phyloP scores from a whole-genome alignment of 371 early-diverging fungal genomes.

The Nosema muscidifuracis region DNA sequence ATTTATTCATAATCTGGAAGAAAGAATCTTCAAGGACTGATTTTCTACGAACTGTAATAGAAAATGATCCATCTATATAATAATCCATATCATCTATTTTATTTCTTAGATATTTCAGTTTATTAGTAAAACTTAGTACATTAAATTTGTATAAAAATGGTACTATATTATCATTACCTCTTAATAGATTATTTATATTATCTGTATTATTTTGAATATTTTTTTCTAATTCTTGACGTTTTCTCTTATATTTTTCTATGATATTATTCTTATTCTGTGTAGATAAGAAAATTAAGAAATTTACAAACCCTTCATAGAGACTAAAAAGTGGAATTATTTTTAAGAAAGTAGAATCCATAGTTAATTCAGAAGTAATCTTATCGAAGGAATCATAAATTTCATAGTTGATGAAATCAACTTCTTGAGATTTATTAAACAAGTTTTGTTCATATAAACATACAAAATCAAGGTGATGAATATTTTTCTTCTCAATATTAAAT shows the following conservation, averaged over 20 bases:
- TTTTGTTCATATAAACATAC: too few relatives aligned
- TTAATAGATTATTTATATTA: background rate
- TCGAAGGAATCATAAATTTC: too few relatives aligned
- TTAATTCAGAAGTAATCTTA: too few relatives aligned
- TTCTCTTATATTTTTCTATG: background rate
- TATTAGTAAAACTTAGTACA: constrained; percentile 7
- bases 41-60: constrained; percentile 30
- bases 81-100: background rate
- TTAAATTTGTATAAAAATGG: background rate
- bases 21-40: constrained; percentile 46
- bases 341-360: too few relatives aligned
- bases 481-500: too few relatives aligned
- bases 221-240: background rate
- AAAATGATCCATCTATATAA: background rate
- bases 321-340: too few relatives aligned
- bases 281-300: too few relatives aligned
- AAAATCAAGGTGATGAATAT: too few relatives aligned
- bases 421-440: too few relatives aligned
- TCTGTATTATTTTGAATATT: background rate
- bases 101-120: background rate
- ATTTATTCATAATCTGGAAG: constrained; percentile 45
- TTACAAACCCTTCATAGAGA: too few relatives aligned
- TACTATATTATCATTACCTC: background rate
- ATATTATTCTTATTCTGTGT: too few relatives aligned
- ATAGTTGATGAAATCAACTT: too few relatives aligned